These are phyloP conservation scores for Colletotrichum cereale DNA, from an alignment of 2,329 filamentous ascomycete genomes.

Conservation along the genomic window DNA sequence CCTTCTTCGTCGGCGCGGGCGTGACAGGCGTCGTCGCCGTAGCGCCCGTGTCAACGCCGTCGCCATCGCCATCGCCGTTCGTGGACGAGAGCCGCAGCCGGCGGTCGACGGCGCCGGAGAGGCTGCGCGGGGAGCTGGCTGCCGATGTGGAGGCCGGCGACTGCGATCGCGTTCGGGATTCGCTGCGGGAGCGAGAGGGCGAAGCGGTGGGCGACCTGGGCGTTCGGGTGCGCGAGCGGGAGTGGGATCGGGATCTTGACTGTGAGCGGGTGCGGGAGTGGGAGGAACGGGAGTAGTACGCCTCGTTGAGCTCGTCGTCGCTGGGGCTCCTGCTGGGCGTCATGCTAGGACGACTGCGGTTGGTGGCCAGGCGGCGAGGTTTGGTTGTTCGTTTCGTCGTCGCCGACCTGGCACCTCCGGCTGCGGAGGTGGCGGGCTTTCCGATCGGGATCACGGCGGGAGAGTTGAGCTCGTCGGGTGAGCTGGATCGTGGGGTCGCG, in stretches of 20 bases:
- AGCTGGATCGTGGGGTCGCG: slow-evolving; percentile 57
- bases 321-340: slow-evolving; percentile 41
- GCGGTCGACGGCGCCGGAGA: slow-evolving; percentile 36
- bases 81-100: slow-evolving; percentile 40
- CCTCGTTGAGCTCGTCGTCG: slow-evolving; percentile 43
- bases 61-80: slow-evolving; percentile 49
- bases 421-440: neutral
- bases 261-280: slow-evolving; percentile 43
- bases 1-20: slow-evolving; percentile 41
- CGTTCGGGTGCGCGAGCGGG: slow-evolving; percentile 44
- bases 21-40: slow-evolving; percentile 41
- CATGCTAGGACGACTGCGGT: slow-evolving; percentile 39
- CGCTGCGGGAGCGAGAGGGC: slow-evolving; percentile 48
- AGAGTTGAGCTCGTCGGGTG: slow-evolving; percentile 56
- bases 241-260: slow-evolving; percentile 42
- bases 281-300: slow-evolving; percentile 42
- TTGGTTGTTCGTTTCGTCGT: slow-evolving; percentile 16
- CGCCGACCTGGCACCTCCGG: neutral
- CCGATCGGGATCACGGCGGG: neutral
- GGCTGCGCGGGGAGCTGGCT: slow-evolving; percentile 43
- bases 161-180: slow-evolving; percentile 49
- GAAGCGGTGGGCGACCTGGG: slow-evolving; percentile 37
- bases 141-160: slow-evolving; percentile 48
- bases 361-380: slow-evolving; percentile 37
- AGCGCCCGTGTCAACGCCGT: slow-evolving; percentile 45